Conservation (phyloP, 768 basidiomycete species). For the Trametes punicea region DNA sequence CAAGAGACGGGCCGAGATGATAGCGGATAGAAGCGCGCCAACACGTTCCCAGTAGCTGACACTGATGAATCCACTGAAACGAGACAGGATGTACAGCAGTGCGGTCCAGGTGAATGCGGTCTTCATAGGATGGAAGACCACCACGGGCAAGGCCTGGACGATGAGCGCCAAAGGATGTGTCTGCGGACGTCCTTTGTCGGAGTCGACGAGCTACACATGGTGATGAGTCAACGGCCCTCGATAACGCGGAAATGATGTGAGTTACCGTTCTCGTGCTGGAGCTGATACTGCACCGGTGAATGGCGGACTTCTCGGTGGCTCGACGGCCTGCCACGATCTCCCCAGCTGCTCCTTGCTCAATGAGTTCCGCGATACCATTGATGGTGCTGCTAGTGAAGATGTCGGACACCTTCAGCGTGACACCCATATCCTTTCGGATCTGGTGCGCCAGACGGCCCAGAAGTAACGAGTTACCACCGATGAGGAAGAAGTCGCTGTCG, state of each 20-base stretch:
- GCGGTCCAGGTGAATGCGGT: conserved; percentile 41
- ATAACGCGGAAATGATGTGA: neutral
- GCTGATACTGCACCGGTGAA: conserved; percentile 8
- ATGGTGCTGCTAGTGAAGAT: conserved; percentile 43
- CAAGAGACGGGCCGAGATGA: conserved; percentile 34
- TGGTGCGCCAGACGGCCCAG: conserved; percentile 45
- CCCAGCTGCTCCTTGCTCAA: conserved; percentile 24
- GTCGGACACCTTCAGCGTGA: conserved; percentile 35
- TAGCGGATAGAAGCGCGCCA: conserved; percentile 33
- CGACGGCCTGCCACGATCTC: conserved; percentile 3
- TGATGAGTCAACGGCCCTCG: conserved; percentile 9
- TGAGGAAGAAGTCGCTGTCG: conserved; percentile 95
- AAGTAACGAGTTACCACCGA: conserved; percentile 67
- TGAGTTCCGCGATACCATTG: conserved; percentile 38
- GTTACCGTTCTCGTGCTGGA: conserved; percentile 2
- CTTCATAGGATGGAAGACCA: conserved; percentile 46
- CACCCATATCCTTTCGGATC: conserved; percentile 39
- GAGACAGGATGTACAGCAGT: conserved; percentile 39
- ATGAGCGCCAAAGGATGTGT: conserved; percentile 38
- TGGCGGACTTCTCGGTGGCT: conserved; percentile 3
- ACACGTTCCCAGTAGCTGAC: conserved; percentile 36
- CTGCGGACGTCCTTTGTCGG: conserved; percentile 2
- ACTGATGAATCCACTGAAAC: conserved; percentile 30
- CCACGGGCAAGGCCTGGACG: conserved; percentile 39
- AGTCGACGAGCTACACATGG: conserved; percentile 16